These are phyloP conservation scores for Colletotrichum gloeosporioides DNA, from an alignment of 2,329 filamentous ascomycete species.

Conservation along the genomic window DNA sequence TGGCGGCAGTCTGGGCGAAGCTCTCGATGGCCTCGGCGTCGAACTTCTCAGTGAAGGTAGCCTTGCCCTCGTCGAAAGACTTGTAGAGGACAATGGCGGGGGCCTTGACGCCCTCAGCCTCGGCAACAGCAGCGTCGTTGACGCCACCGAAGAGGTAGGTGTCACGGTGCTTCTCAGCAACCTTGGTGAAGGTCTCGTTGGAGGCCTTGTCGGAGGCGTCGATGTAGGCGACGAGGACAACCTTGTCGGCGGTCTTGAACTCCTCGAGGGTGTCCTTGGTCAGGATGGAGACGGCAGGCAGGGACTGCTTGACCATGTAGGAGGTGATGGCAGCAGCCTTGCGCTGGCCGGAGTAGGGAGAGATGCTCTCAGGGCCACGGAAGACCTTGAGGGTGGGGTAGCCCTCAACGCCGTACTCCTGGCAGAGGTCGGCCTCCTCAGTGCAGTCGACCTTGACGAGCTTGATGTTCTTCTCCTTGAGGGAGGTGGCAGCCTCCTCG, in stretches of 20 bases:
- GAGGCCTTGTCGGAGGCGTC: slow-evolving; percentile 80
- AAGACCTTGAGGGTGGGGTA: slow-evolving; percentile 99
- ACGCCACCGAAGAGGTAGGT: slow-evolving; percentile 91
- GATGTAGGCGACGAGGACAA: slow-evolving; percentile 91
- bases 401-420: slow-evolving; percentile 88
- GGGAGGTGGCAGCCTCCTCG: slow-evolving; percentile 81
- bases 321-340: slow-evolving; percentile 80
- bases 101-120: slow-evolving; percentile 87
- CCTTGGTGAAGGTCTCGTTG: slow-evolving; percentile 80
- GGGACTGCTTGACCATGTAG: slow-evolving; percentile 98
- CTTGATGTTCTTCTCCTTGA: slow-evolving; percentile 88
- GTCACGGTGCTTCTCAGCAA: slow-evolving; percentile 81
- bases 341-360: slow-evolving; percentile 86
- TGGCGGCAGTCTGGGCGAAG: slow-evolving; percentile 86
- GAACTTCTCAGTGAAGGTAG: slow-evolving; percentile 81
- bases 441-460: slow-evolving; percentile 94
- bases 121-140: slow-evolving; percentile 82
- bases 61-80: slow-evolving; percentile 96
- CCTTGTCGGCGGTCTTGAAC: slow-evolving; percentile 98
- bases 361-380: slow-evolving; percentile 83
- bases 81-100: slow-evolving; percentile 96
- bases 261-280: slow-evolving; percentile 85
- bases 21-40: slow-evolving; percentile 78
- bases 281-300: slow-evolving; percentile 88
- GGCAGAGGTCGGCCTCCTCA: slow-evolving; percentile 90